Base-by-base conservation (phyloP, 192 early-diverging fungal species). In the Coemansia sp. region DNA sequence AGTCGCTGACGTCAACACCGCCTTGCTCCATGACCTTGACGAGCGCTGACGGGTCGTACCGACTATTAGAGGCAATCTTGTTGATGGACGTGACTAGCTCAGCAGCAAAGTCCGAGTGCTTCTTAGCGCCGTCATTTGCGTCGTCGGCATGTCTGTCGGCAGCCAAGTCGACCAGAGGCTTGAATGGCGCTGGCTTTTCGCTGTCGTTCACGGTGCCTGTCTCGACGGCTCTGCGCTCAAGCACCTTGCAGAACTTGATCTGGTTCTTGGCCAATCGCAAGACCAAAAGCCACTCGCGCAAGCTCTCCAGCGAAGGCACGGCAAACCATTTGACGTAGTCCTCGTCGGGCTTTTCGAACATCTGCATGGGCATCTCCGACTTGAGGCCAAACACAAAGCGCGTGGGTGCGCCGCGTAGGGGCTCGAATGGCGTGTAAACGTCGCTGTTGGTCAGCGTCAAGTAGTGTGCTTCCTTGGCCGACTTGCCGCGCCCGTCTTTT, bases 351-450 rank as follows among this genome's bases (percentile, higher is more conserved):
- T 90, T 92, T 72, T 95, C 92, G 84, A 94, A 95, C 69, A 91
- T 86, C 31, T 87, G 83, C 29, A 91, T 77, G 69, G 84, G 88
- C 70, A 92, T 86, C 58, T 92, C 91, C 1, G 93, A 93, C 77
- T 93, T 90, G 10, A 97, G 80, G 0, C 89, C 92, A 87, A 97
- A 94, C 39, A 89, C 90, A 86, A 88, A 94, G 12, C 87, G 68
- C 17, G 93, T 93, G 6, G 93, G 93, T 11, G 90, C 86, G 62
- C 89, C 87, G 62, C 88, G 90, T 21, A 87, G 82, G 2, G 85
- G 77, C 44, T 88, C 70, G 19, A 86, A 89, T 10, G 92, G 78
- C 14, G 94, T 92, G 74, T 95, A 97, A 1, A 95, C 92, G 70
- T 95, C 95, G 79, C 88, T 92, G 61, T 86, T 89, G 17, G 78